Conservation (phyloP, 495 filamentous ascomycete species). For the Penicillium antarcticum region DNA sequence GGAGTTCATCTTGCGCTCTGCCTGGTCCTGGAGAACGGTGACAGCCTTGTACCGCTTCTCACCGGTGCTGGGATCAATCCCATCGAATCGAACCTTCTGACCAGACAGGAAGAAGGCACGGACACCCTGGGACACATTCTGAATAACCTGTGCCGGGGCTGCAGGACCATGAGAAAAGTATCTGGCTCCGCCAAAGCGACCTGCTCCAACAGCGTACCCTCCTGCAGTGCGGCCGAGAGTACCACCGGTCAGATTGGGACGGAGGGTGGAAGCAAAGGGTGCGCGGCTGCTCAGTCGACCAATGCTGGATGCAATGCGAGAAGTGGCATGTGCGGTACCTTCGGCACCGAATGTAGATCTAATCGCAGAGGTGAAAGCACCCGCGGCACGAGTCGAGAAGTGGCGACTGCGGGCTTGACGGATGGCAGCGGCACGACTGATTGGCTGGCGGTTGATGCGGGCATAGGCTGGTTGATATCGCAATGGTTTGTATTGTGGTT, state of each 20-base stretch:
- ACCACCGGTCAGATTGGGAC: conserved; percentile 89
- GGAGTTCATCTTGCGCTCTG: conserved; percentile 54
- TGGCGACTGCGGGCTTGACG: conserved; percentile 70
- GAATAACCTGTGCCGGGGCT: conserved; percentile 83
- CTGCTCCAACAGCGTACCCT: conserved; percentile 74
- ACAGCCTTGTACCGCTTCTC: conserved; percentile 75
- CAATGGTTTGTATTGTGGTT: conserved; percentile 39
- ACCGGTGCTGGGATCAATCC: conserved; percentile 60
- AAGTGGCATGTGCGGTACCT: conserved; percentile 62
- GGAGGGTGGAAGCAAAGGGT: conserved; percentile 86
- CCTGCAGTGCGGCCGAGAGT: conserved; percentile 79
- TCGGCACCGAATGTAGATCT: conserved; percentile 52
- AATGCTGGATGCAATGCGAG: conserved; percentile 63
- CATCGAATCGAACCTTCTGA: conserved; percentile 80
- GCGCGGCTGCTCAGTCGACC: conserved; percentile 65
- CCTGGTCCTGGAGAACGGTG: conserved; percentile 65
- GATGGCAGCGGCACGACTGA: conserved; percentile 68
- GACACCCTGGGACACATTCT: conserved; percentile 88
- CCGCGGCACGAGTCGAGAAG: conserved; percentile 66
- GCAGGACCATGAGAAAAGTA: conserved; percentile 89
- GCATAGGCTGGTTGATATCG: conserved; percentile 52
- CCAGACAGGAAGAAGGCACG: conserved; percentile 88
- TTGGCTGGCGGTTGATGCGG: conserved; percentile 60
- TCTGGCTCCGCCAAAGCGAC: conserved; percentile 67
- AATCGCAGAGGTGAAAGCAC: conserved; percentile 58